Conservation (phyloP, 2,329 filamentous ascomycete species). For the Tolypocladium amazonense region DNA sequence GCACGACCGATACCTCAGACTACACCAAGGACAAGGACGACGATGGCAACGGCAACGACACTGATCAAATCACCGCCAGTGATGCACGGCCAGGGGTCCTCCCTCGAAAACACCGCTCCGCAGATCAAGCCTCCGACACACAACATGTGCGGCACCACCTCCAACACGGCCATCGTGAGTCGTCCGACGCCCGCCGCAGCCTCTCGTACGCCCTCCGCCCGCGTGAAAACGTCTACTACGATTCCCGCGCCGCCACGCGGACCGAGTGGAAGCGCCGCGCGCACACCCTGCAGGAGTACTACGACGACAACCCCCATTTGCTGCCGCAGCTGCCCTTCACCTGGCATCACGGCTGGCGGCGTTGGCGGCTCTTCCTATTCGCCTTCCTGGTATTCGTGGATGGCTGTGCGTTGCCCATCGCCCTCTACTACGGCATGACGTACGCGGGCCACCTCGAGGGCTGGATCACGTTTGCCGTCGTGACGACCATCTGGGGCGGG, state of each 20-base stretch:
- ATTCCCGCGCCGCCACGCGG: constrained; percentile 25
- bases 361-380: constrained; percentile 34
- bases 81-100: not conserved
- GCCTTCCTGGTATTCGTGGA: constrained; percentile 36
- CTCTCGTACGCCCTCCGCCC: constrained; percentile 23
- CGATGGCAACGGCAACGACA: not conserved
- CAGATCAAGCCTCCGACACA: not conserved
- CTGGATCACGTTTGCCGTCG: constrained; percentile 38
- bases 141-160: not conserved
- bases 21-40: not conserved
- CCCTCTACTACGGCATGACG: constrained; percentile 40
- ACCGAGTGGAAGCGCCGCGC: constrained; percentile 23
- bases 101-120: not conserved
- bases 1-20: not conserved
- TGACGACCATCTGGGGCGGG: constrained; percentile 44
- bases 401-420: constrained; percentile 33
- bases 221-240: constrained; percentile 26
- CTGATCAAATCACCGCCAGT: not conserved
- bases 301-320: constrained; percentile 25
- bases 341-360: constrained; percentile 27
- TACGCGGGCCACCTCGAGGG: constrained; percentile 27
- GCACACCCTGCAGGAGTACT: constrained; percentile 26
- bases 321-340: constrained; percentile 29
- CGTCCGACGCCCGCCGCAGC: constrained; percentile 15
- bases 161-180: not conserved